Percentiles rank a stretch among this genome's conserved stretches.
Conservation (phyloP, 1,284 basidiomycete species). For the Hypsizygus ulmarius region DNA sequence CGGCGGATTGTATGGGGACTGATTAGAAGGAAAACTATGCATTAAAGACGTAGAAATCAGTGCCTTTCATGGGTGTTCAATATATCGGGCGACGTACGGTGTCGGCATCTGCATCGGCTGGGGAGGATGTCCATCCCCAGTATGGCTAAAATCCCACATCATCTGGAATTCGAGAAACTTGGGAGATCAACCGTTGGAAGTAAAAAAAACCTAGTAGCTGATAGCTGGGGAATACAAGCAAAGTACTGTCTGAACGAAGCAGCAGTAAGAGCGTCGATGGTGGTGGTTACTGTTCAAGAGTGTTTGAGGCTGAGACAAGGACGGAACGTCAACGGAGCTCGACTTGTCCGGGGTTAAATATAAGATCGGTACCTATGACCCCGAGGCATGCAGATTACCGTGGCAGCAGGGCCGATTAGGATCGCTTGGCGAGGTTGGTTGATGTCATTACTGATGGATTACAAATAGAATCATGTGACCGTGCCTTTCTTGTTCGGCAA, state of each 20-base stretch:
- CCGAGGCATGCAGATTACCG: background rate
- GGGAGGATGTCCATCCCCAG: slow-evolving; percentile 19
- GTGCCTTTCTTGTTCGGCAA: too few relatives aligned
- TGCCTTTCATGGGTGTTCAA: too few relatives aligned
- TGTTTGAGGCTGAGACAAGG: slow-evolving; percentile 1
- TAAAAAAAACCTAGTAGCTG: too few relatives aligned
- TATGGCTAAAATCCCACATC: slow-evolving; percentile 36
- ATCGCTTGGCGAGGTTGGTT: too few relatives aligned
- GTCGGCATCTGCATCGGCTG: slow-evolving; percentile 22
- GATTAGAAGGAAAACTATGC: background rate
- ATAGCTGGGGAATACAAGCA: background rate
- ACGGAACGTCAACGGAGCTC: background rate
- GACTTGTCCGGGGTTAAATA: background rate
- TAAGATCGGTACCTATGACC: slow-evolving; percentile 8
- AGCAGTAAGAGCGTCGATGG: background rate
- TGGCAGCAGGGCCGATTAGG: too few relatives aligned
- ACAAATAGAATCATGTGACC: too few relatives aligned
- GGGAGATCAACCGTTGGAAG: background rate
- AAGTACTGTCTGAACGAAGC: background rate
- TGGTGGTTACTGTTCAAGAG: slow-evolving; percentile 8
- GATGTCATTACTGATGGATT: too few relatives aligned
- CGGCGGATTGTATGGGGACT: slow-evolving; percentile 1
- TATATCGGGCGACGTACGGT: too few relatives aligned
- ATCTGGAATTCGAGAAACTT: slow-evolving; percentile 22
- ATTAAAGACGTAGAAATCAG: background rate